phyloP scores from a whole-genome alignment of 257 asterid species.

The Thymus quinquecostatus region DNA sequence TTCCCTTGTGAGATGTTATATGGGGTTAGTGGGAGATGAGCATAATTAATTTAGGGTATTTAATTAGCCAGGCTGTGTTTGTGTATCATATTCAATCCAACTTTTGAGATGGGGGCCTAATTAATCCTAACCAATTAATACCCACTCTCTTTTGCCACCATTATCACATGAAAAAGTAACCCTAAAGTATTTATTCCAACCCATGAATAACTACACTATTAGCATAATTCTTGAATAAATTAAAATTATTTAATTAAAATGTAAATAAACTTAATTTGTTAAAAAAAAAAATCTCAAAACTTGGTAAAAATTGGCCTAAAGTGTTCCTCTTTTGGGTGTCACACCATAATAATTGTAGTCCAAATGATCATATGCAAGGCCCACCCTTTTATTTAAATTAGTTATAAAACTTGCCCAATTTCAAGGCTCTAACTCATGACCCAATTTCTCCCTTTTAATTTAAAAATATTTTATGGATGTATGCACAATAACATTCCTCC shows the following conservation, averaged over 20 bases:
- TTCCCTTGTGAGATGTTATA: neutral
- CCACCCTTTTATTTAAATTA: neutral
- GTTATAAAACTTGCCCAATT: neutral
- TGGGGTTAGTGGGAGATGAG: neutral
- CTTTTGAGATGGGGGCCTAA: conserved; percentile 26
- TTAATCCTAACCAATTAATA: neutral
- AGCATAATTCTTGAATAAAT: no score
- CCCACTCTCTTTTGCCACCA: neutral
- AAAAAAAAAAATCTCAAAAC: neutral
- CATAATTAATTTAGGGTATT: neutral
- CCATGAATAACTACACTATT: neutral
- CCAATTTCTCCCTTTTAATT: no score
- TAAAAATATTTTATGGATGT: no score
- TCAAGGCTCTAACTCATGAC: no score
- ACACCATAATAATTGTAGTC: neutral
- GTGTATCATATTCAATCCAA: neutral
- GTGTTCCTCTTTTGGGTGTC: conserved; percentile 9
- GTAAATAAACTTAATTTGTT: neutral
- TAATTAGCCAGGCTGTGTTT: conserved; percentile 33
- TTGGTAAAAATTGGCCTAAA: neutral
- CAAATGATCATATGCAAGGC: neutral
- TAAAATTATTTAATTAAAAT: neutral
- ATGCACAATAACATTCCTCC: no score
- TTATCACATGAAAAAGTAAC: neutral
- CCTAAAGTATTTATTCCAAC: neutral